Evolutionary conservation across 305 asterid genomes (phyloP).

Genomic region (Fraxinus platypoda): DNA sequence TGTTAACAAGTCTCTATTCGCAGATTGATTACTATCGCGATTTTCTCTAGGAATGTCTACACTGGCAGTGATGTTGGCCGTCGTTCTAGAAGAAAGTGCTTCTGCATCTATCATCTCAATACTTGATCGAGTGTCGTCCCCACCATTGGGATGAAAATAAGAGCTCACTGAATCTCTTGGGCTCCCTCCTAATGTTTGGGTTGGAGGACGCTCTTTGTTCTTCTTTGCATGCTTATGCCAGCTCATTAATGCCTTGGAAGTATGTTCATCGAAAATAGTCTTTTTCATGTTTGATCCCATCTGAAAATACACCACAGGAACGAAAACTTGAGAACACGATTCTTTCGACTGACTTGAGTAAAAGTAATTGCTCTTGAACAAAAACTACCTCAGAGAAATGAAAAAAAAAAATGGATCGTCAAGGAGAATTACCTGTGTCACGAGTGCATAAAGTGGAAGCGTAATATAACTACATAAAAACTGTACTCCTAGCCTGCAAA

Average conservation of each 20-base stretch:
- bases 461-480: slow-evolving; percentile 73
- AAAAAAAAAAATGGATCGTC: not conserved
- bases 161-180: slow-evolving; percentile 7
- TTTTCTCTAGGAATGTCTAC: slow-evolving; percentile 37
- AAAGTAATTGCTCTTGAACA: not conserved
- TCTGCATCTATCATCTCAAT: slow-evolving; percentile 19
- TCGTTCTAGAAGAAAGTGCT: slow-evolving; percentile 1
- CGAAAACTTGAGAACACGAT: not conserved
- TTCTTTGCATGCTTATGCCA: slow-evolving; percentile 32
- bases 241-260: slow-evolving; percentile 37
- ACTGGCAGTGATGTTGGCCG: slow-evolving; percentile 44
- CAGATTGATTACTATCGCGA: not conserved
- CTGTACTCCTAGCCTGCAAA: slow-evolving; percentile 56
- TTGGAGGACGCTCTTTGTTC: not conserved
- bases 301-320: slow-evolving; percentile 1
- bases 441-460: slow-evolving; percentile 83
- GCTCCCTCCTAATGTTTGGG: slow-evolving; percentile 24
- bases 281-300: slow-evolving; percentile 41
- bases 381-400: not conserved
- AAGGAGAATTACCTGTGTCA: slow-evolving; percentile 59
- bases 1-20: slow-evolving; percentile 33
- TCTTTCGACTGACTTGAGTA: not conserved
- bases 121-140: not conserved
- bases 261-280: slow-evolving; percentile 38
- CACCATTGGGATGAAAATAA: slow-evolving; percentile 9